Evolutionary conservation across 257 asterid species (phyloP), one percentile per base, ranked within the genome.

Genomic region (Marsdenia floribunda): DNA sequence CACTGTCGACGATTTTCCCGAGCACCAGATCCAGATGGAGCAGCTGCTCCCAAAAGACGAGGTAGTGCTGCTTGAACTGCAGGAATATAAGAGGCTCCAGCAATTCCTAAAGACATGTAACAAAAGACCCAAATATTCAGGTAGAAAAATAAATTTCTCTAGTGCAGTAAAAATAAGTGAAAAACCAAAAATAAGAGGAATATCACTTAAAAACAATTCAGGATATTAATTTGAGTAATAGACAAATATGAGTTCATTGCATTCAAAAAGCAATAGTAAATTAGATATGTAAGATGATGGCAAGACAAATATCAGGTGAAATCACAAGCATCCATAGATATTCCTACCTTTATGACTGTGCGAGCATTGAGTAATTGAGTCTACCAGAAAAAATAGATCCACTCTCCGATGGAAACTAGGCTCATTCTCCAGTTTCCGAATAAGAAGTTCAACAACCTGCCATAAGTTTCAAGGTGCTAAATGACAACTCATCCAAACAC

Each of bases 1-100:
- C 97, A 92, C 75, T 92, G 99, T 73, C 97, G 97, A 52, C 99
- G 99, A 80, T 94, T 94, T 83, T 94, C 99, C 75, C 90, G 89
- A 69, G 96, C 96, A 73, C 89, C 87, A 52, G 90, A 76, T 73
- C 97, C 97, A 77, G 95, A 79, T 0, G 99, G 99, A 80, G 96
- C 97, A 76, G 96, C 97, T 73, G 96, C 97, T 53, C 90, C 93
- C 78, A 94, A 77, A 70, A 94, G 91, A 74, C 96, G 97, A 75
- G 96, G 87, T 79, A 94, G 81, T 70, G 96, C 96, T 72, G 92
- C 89, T 82, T 89, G 96, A 82, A 94, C 97, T 57, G 78, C 86
- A 76, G 99, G 99, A 79, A 94, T 82, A 84, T 92, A 94, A 58
- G 98, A 90, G 70, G 96, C 89, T 83, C 96, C 96, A 11, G 99